phyloP scores from a whole-genome alignment of 2,329 filamentous ascomycete genomes.

The Ampelomyces quisqualis region DNA sequence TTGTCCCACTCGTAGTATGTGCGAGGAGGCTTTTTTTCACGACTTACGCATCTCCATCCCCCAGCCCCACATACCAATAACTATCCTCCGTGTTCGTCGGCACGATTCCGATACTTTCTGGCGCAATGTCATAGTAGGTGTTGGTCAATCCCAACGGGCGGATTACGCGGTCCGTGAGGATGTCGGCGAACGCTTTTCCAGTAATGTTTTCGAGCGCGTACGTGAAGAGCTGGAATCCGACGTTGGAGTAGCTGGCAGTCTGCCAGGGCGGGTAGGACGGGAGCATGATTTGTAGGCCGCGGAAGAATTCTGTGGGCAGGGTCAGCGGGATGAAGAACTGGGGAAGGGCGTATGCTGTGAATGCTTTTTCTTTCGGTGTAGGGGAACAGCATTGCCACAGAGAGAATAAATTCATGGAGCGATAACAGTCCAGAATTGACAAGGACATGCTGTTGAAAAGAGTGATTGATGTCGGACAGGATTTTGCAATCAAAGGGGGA shows the following conservation, averaged over 20 bases:
- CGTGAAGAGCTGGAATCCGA: constrained; percentile 39
- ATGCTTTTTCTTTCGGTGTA: too few relatives aligned
- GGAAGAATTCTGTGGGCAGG: constrained; percentile 37
- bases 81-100: constrained; percentile 29
- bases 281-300: constrained; percentile 33
- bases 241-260: constrained; percentile 42
- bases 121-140: constrained; percentile 37
- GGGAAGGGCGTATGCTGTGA: too few relatives aligned
- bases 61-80: constrained; percentile 23
- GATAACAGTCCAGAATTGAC: too few relatives aligned
- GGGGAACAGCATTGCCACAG: too few relatives aligned
- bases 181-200: constrained; percentile 36
- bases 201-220: constrained; percentile 47
- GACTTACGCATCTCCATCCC: constrained; percentile 24
- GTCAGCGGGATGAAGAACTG: too few relatives aligned
- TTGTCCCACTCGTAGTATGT: too few relatives aligned
- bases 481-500: background rate
- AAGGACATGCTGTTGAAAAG: too few relatives aligned
- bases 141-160: constrained; percentile 44
- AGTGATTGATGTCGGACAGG: too few relatives aligned
- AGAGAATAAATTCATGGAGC: too few relatives aligned
- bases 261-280: constrained; percentile 38
- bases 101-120: constrained; percentile 38
- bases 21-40: too few relatives aligned
- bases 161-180: constrained; percentile 43